phyloP scores from a whole-genome alignment of 306 rosid species.

The Corylus americana region DNA sequence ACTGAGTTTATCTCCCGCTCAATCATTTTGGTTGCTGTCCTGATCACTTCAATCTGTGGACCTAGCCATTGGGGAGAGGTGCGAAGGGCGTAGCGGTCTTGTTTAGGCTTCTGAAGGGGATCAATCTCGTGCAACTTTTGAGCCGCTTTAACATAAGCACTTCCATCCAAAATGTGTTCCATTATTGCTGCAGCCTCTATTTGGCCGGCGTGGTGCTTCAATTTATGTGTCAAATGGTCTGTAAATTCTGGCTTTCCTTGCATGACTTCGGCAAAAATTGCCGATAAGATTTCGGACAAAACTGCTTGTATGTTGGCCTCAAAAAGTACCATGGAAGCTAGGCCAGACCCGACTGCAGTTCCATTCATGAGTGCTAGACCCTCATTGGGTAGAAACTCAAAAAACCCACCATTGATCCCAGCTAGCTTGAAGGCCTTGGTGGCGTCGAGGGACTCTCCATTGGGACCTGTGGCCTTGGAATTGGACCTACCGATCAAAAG shows the following conservation, averaged over 20 bases:
- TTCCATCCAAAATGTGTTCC: constrained; percentile 91
- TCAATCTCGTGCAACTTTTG: constrained; percentile 63
- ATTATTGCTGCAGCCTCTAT: constrained; percentile 96
- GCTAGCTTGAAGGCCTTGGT: constrained; percentile 68
- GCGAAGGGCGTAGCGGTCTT: constrained; percentile 80
- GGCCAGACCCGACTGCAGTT: constrained; percentile 90
- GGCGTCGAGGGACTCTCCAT: constrained; percentile 54
- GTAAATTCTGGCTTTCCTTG: constrained; percentile 87
- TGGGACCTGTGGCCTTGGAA: constrained; percentile 72
- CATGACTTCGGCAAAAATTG: constrained; percentile 88
- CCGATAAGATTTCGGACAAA: constrained; percentile 64
- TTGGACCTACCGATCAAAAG: constrained; percentile 75
- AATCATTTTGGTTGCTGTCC: constrained; percentile 78
- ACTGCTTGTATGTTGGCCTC: constrained; percentile 68
- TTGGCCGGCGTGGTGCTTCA: constrained; percentile 94
- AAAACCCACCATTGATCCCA: constrained; percentile 58
- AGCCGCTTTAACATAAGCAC: constrained; percentile 74
- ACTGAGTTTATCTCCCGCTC: constrained; percentile 94
- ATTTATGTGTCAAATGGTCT: constrained; percentile 79
- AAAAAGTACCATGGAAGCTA: constrained; percentile 78
- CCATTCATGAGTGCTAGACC: constrained; percentile 90
- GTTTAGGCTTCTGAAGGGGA: constrained; percentile 96
- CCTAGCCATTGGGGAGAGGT: constrained; percentile 98
- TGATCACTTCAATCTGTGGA: constrained; percentile 82
- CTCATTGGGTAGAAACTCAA: constrained; percentile 88